Evolutionary conservation across 2,329 filamentous ascomycete genomes (phyloP).

Genomic region (Onygena corvina): DNA sequence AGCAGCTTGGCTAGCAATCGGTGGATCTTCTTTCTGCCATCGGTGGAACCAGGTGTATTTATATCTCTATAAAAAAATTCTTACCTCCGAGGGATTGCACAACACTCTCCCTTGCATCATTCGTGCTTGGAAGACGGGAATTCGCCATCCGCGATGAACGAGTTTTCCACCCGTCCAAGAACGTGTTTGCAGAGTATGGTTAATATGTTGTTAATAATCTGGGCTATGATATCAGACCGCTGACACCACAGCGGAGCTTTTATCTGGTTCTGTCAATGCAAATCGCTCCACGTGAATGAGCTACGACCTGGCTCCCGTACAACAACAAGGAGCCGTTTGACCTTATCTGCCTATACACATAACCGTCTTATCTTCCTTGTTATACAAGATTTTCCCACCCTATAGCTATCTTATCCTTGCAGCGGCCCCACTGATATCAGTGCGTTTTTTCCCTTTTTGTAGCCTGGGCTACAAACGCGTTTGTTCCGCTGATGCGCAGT

Average conservation of each 20-base stretch:
- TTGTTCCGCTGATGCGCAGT: not conserved
- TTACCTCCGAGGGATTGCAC: not conserved
- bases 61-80: not conserved
- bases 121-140: not conserved
- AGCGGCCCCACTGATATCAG: constrained; percentile 1
- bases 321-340: not conserved
- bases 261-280: not conserved
- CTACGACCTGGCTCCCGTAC: not conserved
- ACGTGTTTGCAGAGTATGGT: too few species aligned
- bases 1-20: not conserved
- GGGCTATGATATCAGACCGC: constrained; percentile 6
- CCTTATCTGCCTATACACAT: not conserved
- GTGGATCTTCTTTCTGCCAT: constrained; percentile 3
- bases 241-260: not conserved
- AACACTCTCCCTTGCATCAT: not conserved
- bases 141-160: not conserved
- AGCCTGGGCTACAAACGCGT: not conserved
- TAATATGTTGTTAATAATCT: not conserved
- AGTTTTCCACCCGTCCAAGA: not conserved
- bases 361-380: not conserved
- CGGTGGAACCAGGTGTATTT: not conserved
- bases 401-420: not conserved
- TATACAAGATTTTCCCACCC: not conserved
- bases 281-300: not conserved
- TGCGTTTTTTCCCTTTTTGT: not conserved